These are phyloP conservation scores for Lomentospora prolificans DNA, from an alignment of 2,329 filamentous ascomycete genomes.

Conservation along the genomic window DNA sequence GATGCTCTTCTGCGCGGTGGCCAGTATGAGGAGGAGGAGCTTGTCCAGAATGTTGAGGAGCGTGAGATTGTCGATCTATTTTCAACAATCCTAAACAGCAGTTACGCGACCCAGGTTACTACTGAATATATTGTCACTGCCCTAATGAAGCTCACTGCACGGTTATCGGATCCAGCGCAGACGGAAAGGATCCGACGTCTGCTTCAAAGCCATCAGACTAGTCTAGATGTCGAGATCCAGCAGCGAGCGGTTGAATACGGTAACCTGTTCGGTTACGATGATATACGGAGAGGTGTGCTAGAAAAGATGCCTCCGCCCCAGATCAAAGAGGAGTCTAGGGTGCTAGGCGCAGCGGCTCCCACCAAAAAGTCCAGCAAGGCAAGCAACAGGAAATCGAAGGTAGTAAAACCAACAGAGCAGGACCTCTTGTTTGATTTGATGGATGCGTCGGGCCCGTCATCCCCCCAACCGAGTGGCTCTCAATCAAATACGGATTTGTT, in stretches of 20 bases:
- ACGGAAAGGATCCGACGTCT: slow-evolving; percentile 75
- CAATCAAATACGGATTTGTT: slow-evolving; percentile 77
- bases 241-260: slow-evolving; percentile 92
- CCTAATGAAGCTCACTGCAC: slow-evolving; percentile 87
- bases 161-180: slow-evolving; percentile 74
- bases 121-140: slow-evolving; percentile 95
- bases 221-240: slow-evolving; percentile 90
- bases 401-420: slow-evolving; percentile 76
- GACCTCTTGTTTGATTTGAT: slow-evolving; percentile 89
- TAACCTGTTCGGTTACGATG: slow-evolving; percentile 86
- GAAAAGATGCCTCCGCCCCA: slow-evolving; percentile 98
- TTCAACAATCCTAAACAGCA: slow-evolving; percentile 83
- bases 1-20: slow-evolving; percentile 82
- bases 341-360: slow-evolving; percentile 66
- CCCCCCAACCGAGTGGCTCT: slow-evolving; percentile 36
- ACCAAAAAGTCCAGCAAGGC: slow-evolving; percentile 55
- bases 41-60: slow-evolving; percentile 72
- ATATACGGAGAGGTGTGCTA: slow-evolving; percentile 78
- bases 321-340: slow-evolving; percentile 89
- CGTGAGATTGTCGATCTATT: slow-evolving; percentile 91
- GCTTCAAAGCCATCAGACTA: slow-evolving; percentile 68
- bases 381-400: slow-evolving; percentile 65
- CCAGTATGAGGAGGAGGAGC: slow-evolving; percentile 87
- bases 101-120: slow-evolving; percentile 80
- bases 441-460: slow-evolving; percentile 54